phyloP scores from a whole-genome alignment of 2,329 filamentous ascomycete species.

The Tolypocladium album region DNA sequence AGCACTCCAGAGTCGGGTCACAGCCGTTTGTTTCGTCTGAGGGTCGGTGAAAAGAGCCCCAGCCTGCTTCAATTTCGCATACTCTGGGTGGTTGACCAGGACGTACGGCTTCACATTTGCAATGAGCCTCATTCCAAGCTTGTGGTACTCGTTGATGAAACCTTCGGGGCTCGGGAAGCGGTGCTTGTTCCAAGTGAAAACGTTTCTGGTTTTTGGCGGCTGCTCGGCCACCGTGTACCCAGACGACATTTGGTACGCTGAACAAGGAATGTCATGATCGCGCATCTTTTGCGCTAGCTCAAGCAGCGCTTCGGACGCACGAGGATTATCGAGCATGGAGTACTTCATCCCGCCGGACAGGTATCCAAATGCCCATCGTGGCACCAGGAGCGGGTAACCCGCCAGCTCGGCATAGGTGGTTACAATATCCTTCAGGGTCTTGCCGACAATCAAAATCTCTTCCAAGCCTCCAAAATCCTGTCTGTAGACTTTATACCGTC shows the following conservation, averaged over 20 bases:
- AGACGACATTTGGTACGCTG: neutral
- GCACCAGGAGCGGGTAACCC: neutral
- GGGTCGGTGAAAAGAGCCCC: slow-evolving; percentile 47
- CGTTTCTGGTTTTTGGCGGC: neutral
- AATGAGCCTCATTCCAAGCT: slow-evolving; percentile 54
- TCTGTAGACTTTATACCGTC: neutral
- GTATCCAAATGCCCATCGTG: neutral
- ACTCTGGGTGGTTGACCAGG: slow-evolving; percentile 55
- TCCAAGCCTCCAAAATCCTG: neutral
- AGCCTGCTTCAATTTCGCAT: slow-evolving; percentile 44
- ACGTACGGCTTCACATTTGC: slow-evolving; percentile 68
- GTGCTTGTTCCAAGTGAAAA: slow-evolving; percentile 52
- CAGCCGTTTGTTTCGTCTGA: slow-evolving; percentile 38
- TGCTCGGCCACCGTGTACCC: neutral
- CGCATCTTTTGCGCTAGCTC: neutral
- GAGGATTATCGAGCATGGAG: neutral
- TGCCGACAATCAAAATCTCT: neutral
- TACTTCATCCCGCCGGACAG: neutral
- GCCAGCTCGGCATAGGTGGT: neutral
- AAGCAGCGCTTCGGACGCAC: neutral
- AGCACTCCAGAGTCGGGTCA: slow-evolving; percentile 50
- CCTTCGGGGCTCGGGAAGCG: slow-evolving; percentile 58
- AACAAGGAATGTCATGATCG: neutral
- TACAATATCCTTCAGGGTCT: neutral
- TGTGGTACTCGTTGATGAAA: slow-evolving; percentile 52